Conservation (phyloP, 257 asterid species). For the Nicotiana tabacum region DNA sequence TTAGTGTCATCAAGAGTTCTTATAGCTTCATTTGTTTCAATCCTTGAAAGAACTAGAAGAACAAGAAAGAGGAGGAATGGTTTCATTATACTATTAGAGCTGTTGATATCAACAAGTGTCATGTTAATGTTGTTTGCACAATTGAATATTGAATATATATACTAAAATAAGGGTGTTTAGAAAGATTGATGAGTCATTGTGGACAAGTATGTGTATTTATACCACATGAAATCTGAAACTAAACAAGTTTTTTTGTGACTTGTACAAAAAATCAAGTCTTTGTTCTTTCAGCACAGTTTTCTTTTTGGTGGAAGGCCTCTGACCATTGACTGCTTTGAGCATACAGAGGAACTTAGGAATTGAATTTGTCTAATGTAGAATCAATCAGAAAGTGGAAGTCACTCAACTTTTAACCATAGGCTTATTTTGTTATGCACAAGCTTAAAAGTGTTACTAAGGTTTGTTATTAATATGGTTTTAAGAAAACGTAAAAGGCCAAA, state of each 20-base stretch:
- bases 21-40: neutral
- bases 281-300: neutral
- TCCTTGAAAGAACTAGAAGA: neutral
- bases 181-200: neutral
- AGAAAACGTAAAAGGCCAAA: no score
- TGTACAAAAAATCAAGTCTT: neutral
- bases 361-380: conserved; percentile 18
- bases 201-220: neutral
- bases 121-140: neutral
- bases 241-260: neutral
- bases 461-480: neutral
- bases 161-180: neutral
- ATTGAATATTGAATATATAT: neutral
- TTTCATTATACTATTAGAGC: neutral
- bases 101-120: neutral
- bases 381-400: neutral
- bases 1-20: neutral
- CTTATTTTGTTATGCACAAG: neutral
- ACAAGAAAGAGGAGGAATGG: neutral
- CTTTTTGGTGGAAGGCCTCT: neutral
- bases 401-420: neutral
- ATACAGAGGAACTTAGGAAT: neutral
- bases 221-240: neutral
- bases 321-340: conserved; percentile 19
- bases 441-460: neutral